Conservation (phyloP, 2,329 filamentous ascomycete genomes). For the Microdochium nivale region DNA sequence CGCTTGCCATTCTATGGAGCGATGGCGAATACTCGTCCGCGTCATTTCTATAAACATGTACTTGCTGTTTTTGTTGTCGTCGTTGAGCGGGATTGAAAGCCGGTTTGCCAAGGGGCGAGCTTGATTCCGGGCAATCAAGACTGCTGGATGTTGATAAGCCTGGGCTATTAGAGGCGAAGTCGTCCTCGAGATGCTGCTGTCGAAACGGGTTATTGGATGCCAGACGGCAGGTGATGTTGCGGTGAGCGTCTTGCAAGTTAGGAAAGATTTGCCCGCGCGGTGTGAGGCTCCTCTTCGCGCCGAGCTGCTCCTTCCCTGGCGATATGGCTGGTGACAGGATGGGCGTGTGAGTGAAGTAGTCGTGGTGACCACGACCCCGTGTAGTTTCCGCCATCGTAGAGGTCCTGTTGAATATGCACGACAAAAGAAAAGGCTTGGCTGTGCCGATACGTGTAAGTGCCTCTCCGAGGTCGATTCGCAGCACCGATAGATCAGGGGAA, state of each 20-base stretch:
- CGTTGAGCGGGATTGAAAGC: not conserved
- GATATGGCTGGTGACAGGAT: not conserved
- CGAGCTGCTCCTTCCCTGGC: not conserved
- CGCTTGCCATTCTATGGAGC: not conserved
- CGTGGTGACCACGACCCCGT: not conserved
- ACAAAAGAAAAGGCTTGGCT: not conserved
- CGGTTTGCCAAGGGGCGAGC: not conserved
- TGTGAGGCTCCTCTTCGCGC: constrained; percentile 10
- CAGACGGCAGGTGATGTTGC: constrained; percentile 23
- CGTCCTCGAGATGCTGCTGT: constrained; percentile 2
- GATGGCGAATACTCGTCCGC: not conserved
- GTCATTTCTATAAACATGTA: not conserved
- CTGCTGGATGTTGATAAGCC: not conserved
- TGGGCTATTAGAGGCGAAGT: not conserved
- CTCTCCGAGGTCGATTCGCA: no score
- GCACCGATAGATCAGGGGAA: no score
- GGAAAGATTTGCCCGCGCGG: constrained; percentile 25
- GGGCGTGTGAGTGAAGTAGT: not conserved
- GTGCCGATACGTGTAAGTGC: not conserved
- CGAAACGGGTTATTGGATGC: constrained; percentile 7
- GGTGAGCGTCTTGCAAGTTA: constrained; percentile 27
- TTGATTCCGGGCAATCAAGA: not conserved
- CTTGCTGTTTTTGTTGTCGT: not conserved
- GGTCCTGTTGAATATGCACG: not conserved
- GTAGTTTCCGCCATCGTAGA: not conserved